These are phyloP conservation scores for Colletotrichum horii DNA, from an alignment of 2,329 filamentous ascomycete genomes.

Conservation along the genomic window DNA sequence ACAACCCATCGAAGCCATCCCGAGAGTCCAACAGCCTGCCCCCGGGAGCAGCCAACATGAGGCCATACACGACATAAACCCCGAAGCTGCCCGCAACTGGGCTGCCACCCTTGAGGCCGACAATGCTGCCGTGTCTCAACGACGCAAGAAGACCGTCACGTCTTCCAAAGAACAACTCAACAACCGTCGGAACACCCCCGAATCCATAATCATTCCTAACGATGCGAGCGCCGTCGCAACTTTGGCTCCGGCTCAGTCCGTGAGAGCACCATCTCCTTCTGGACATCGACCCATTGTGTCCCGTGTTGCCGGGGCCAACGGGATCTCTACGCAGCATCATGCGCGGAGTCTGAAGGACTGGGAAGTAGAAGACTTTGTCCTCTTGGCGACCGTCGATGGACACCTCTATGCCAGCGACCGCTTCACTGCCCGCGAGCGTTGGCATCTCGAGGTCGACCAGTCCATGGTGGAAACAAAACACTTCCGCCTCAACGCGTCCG, in stretches of 20 bases:
- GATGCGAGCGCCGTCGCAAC: conserved; percentile 97
- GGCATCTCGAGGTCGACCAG: conserved; percentile 83
- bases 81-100: conserved; percentile 34
- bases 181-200: conserved; percentile 26
- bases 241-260: conserved; percentile 95
- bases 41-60: conserved; percentile 5
- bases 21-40: conserved; percentile 1
- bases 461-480: conserved; percentile 93
- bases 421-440: conserved; percentile 81
- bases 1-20: conserved; percentile 35
- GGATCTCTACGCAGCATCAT: conserved; percentile 82
- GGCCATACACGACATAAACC: neutral
- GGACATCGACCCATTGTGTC: conserved; percentile 64
- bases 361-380: conserved; percentile 99
- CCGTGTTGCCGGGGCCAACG: conserved; percentile 54
- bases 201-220: conserved; percentile 48
- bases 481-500: conserved; percentile 71
- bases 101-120: conserved; percentile 34
- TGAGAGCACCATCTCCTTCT: conserved; percentile 84
- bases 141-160: conserved; percentile 21
- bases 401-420: conserved; percentile 91
- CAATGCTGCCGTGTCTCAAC: conserved; percentile 23
- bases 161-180: conserved; percentile 24
- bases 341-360: conserved; percentile 98
- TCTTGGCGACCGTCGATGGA: conserved; percentile 99